Conservation (phyloP, 192 early-diverging fungal species). For the Umbelopsis vinacea region DNA sequence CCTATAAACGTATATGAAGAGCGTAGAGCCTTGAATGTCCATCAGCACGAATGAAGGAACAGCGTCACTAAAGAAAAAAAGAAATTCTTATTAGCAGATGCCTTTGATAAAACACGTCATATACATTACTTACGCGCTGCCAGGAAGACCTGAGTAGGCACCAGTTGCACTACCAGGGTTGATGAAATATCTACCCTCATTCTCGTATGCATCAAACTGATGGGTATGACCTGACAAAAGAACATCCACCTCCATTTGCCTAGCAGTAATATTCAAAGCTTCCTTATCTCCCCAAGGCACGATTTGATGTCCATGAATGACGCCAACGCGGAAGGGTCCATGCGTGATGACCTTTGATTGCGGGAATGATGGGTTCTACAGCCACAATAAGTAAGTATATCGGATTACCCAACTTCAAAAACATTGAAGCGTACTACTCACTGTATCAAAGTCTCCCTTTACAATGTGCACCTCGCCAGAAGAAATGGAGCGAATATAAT, state of each 20-base stretch:
- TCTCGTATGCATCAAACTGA: slow-evolving; percentile 89
- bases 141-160: slow-evolving; percentile 56
- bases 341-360: slow-evolving; percentile 68
- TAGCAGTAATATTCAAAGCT: slow-evolving; percentile 72
- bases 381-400: not conserved
- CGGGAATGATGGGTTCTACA: slow-evolving; percentile 57
- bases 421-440: slow-evolving; percentile 23
- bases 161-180: slow-evolving; percentile 98
- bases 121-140: slow-evolving; percentile 23
- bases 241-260: slow-evolving; percentile 93
- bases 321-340: slow-evolving; percentile 67
- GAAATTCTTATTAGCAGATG: not conserved
- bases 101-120: not conserved
- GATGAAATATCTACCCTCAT: slow-evolving; percentile 90
- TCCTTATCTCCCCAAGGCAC: slow-evolving; percentile 82
- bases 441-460: slow-evolving; percentile 85
- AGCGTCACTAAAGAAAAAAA: no score
- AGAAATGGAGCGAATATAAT: slow-evolving; percentile 83
- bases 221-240: slow-evolving; percentile 89
- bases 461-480: slow-evolving; percentile 74
- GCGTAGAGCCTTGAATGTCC: slow-evolving; percentile 79
- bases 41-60: slow-evolving; percentile 95
- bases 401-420: not conserved
- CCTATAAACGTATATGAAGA: slow-evolving; percentile 93
- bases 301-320: slow-evolving; percentile 88